A percentile compares a stretch with the other conserved stretches of the same genome.
Evolutionary conservation across 2,329 filamentous ascomycete species (phyloP).

Genomic region (Fusarium sarcochroum): DNA sequence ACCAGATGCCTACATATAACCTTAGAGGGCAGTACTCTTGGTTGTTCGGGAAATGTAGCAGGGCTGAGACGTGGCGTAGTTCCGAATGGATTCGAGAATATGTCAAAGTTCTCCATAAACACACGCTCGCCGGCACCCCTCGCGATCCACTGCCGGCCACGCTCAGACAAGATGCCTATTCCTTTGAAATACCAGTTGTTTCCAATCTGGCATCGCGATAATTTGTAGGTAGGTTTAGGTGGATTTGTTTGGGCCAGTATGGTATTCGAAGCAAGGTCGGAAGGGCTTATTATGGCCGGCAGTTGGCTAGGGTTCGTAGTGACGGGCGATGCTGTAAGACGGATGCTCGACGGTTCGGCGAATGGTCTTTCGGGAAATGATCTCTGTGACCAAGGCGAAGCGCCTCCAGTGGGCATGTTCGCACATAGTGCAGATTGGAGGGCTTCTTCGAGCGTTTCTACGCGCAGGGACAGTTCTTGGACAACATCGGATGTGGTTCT

Average conservation of each 20-base stretch:
- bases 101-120: conserved; percentile 37
- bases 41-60: conserved; percentile 10
- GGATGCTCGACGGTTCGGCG: conserved; percentile 7
- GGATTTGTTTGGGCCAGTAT: neutral
- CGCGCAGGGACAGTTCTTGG: conserved; percentile 39
- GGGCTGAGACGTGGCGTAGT: conserved; percentile 3
- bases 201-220: conserved; percentile 30
- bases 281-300: conserved; percentile 18
- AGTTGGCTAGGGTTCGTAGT: neutral
- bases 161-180: conserved; percentile 31
- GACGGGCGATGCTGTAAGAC: conserved; percentile 8
- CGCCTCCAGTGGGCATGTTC: conserved; percentile 6
- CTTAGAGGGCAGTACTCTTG: conserved; percentile 13
- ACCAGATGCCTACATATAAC: conserved; percentile 7
- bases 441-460: conserved; percentile 38
- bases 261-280: conserved; percentile 5
- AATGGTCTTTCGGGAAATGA: conserved; percentile 5
- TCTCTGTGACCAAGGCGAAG: conserved; percentile 15
- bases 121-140: conserved; percentile 37
- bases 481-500: conserved; percentile 38
- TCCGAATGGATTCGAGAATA: conserved; percentile 25
- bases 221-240: conserved; percentile 18
- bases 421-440: conserved; percentile 24
- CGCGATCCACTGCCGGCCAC: conserved; percentile 38
- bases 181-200: conserved; percentile 42